Evolutionary conservation across 805 yeast genomes (phyloP).

Genomic region (Myxozyma lipomycoides): DNA sequence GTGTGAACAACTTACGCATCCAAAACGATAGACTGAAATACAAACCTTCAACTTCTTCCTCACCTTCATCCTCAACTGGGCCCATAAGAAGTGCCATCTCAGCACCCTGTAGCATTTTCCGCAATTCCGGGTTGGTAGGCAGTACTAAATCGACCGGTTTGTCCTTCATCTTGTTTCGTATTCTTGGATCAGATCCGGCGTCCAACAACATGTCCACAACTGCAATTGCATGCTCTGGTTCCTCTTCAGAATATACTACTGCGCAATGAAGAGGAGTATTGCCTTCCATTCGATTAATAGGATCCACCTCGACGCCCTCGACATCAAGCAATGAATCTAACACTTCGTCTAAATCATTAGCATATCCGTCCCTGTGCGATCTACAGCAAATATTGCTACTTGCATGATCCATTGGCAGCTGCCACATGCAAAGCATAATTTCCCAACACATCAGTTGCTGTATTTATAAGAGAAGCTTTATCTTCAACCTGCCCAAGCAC

Average conservation of each 20-base stretch:
- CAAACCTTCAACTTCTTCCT: conserved; percentile 24
- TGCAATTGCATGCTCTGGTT: conserved; percentile 80
- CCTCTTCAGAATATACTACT: conserved; percentile 67
- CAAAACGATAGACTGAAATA: background rate
- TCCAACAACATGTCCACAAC: conserved; percentile 73
- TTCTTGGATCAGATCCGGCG: conserved; percentile 80
- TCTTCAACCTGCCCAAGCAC: conserved; percentile 45
- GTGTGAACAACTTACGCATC: background rate
- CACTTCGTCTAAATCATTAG: conserved; percentile 51
- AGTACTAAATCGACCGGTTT: conserved; percentile 70
- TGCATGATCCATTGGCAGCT: conserved; percentile 67
- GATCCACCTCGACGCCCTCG: conserved; percentile 89
- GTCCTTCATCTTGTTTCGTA: conserved; percentile 57
- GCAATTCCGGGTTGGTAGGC: conserved; percentile 53
- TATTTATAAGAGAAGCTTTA: conserved; percentile 51
- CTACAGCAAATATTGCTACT: conserved; percentile 4
- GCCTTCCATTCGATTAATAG: conserved; percentile 62
- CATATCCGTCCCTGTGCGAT: background rate
- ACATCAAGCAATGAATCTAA: conserved; percentile 77
- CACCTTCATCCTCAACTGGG: conserved; percentile 22
- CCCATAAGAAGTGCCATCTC: conserved; percentile 56
- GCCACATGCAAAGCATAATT: conserved; percentile 80
- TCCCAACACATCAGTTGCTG: conserved; percentile 69
- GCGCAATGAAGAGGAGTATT: conserved; percentile 90
- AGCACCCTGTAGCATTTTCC: conserved; percentile 70